Evolutionary conservation across 192 early-diverging fungal genomes (phyloP), one percentile per base, ranked within the genome.

Genomic region (Linnemannia elongata): DNA sequence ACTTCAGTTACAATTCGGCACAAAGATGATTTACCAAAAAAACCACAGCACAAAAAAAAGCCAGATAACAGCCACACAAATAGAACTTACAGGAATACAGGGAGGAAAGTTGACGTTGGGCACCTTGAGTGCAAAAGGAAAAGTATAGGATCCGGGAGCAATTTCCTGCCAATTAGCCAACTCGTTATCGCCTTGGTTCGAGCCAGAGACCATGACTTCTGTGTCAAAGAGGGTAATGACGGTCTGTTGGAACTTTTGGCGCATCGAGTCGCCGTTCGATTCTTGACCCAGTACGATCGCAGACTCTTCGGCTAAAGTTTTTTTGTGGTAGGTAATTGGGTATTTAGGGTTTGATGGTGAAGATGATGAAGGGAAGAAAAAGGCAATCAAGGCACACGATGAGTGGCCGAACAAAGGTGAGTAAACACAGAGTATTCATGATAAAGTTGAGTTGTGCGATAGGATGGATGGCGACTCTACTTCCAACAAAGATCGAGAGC

Each of bases 41-140:
- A 33, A 13, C 20, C 24, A 57, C 27, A 57, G 10, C 55, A 27
- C 55, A 24, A 27, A 27, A 9, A 27, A 8, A 6, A 57, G 24
- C 55, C 22, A 57, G n/a, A 6, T 2, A 24, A 24, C 30, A n/a
- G 60, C 8, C n/a, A 22, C 27, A 30, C 30, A 33, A 74, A 52
- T 4, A 18, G 42, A 57, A 81, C 79, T 81, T 87, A 87, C 85
- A 20, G 85, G 85, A 39, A 87, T 87, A 69, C 85, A 87, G 13
- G 85, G 85, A 1, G 85, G 85, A 20, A 87, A 87, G 35, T 87
- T 87, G 30, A 87, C 80, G 42, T 87, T 87, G 30, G 85, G 85
- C 6, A 87, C 85, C 57, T 87, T 87, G 71, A 87, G 85, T 2
- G 85, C 85, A 63, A 87, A 87, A 10, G 85, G 85, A 49, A 63